Evolutionary conservation across 148 eudicot species (phyloP).

Genomic region (Cornus suecica): DNA sequence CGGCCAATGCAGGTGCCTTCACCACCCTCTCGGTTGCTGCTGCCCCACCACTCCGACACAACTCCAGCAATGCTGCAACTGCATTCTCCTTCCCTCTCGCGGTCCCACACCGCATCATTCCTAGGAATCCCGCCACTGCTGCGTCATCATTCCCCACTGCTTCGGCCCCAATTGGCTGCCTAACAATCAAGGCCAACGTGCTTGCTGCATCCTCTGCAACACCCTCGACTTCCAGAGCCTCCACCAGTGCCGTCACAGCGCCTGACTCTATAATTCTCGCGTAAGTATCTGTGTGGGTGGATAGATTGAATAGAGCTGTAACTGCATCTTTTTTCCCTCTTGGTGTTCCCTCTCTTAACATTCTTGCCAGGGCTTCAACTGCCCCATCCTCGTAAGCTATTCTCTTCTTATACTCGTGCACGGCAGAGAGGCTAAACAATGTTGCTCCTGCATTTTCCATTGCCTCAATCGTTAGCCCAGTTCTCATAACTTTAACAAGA

Average conservation of each 20-base stretch:
- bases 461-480: constrained; percentile 70
- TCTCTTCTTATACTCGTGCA: constrained; percentile 71
- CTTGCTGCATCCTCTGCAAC: constrained; percentile 90
- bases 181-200: constrained; percentile 64
- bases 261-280: constrained; percentile 57
- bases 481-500: constrained; percentile 54
- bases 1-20: constrained; percentile 60
- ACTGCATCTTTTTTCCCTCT: constrained; percentile 89
- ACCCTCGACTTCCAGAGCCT: constrained; percentile 49
- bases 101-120: constrained; percentile 72
- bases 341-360: constrained; percentile 59
- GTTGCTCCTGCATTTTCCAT: constrained; percentile 95
- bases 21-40: constrained; percentile 63
- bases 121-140: constrained; percentile 57
- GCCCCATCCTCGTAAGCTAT: constrained; percentile 69
- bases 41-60: constrained; percentile 69
- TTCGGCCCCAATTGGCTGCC: constrained; percentile 71
- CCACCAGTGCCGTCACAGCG: constrained; percentile 56
- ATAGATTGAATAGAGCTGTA: constrained; percentile 76
- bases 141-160: constrained; percentile 66
- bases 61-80: constrained; percentile 80
- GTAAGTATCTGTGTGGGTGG: constrained; percentile 61
- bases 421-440: constrained; percentile 81
- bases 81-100: constrained; percentile 91
- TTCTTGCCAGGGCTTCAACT: constrained; percentile 53